Evolutionary conservation across 2,329 filamentous ascomycete species (phyloP), one percentile per base, ranked within the genome.

Genomic region (Xylariales sp.): DNA sequence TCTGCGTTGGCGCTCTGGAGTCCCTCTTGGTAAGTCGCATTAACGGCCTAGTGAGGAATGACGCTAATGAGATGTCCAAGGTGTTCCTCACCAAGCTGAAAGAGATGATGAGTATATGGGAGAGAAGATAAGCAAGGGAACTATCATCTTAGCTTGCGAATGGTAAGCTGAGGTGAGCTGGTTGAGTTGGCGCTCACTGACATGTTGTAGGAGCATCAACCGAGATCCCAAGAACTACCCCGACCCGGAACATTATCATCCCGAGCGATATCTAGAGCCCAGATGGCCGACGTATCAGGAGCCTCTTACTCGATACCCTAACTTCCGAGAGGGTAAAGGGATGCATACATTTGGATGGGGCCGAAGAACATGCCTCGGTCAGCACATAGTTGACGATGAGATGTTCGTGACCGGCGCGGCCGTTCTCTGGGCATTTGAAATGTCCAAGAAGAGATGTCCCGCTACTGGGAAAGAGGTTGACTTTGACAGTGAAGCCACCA

Each of bases 321-420:
- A 74, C 57, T 73, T 84, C 54, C 76, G 79, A 49, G 70, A 74
- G 53, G 70, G 71, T 27, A 60, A 64, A 2, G 72, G 71, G 27
- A 78, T 82, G 73, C 74, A 80, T 47, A 80, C 74, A 0, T 84
- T 84, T 52, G 80, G 80, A 20, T 83, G 72, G 67, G 80, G 80
- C 24, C 76, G 79, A 31, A 71, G 80, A 46, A 72, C 73, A 11
- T 84, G 80, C 51, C 69, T 82, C 4, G 80, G 79, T 4, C 75
- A 80, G 61, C 73, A 74, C 41, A 71, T 84, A 33, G 80, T 76
- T 19, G 76, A 82, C 51, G 74, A 78, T 52, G 75, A 80, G 59
- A 68, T 75, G 51, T 71, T 76, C 49, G 62, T 75, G 33, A 64
- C 68, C 6, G 70, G 66, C 16, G 71, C 71, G 3, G 59, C 58